Base-by-base conservation (phyloP, 805 yeast genomes). In the Metschnikowia koreensis region DNA sequence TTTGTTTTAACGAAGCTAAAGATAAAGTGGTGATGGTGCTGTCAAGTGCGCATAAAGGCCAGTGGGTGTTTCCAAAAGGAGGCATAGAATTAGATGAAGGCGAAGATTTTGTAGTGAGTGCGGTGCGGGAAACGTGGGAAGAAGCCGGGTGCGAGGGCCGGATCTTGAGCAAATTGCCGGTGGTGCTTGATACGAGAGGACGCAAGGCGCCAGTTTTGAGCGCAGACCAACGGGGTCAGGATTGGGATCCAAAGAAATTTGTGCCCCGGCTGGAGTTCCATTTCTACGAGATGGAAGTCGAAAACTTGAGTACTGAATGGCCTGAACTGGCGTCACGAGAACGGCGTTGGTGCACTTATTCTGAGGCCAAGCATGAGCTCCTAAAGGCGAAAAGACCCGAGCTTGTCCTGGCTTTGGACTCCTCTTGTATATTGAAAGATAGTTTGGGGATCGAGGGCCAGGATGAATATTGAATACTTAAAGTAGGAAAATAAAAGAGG, bases 31-130 rank as follows among this genome's bases (percentile, higher is more conserved):
- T 94, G 9, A 80, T 94, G 83, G 81, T 94, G 26, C 80, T 87
- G 51, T 89, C 97, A 1, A 76, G 86, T 12, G 84, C 84, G 7
- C 84, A 83, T 56, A 77, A 76, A 40, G 80, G 82, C 52, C 77
- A 77, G 59, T 93, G 97, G 96, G 89, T 94, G 7, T 68, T 94
- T 4, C 99, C 99, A 5, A 94, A 94, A 66, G 99, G 99, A 34
- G 99, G 99, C 1, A 84, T 92, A 38, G 99, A 94, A 68, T 65
- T 66, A 29, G 99, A 94, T 67, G 99, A 89, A 67, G 68, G 71
- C 4, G 78, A 73, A 40, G 76, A 73, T 53, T 73, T 58, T 47
- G 67, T 65, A 7, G 65, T 70, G 4, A 71, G 88, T 6, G 97
- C 97, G 0, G 73, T 79, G 15, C 76, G 99, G 53, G 99, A 94